Percentiles rank a stretch among this genome's conserved stretches.
Conservation (phyloP, 2,329 filamentous ascomycete species). For the Ploettnerulaceae sp. region DNA sequence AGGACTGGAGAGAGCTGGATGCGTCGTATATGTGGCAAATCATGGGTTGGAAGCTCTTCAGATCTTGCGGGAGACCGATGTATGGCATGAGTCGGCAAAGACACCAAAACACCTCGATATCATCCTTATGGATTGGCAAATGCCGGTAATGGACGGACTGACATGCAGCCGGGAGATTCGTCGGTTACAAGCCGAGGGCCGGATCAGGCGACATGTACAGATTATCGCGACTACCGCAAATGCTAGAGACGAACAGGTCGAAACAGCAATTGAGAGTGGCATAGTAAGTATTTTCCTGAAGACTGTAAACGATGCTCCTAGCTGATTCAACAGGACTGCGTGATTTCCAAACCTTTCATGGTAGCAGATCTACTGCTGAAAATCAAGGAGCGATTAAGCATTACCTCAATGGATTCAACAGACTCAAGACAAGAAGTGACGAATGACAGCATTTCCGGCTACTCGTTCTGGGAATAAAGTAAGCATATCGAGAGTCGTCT, state of each 20-base stretch:
- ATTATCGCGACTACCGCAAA: conserved; percentile 35
- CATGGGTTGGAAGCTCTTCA: conserved; percentile 54
- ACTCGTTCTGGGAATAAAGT: no score
- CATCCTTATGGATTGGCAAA: conserved; percentile 72
- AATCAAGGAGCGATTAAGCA: conserved; percentile 23
- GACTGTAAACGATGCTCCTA: neutral
- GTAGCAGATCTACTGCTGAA: conserved; percentile 18
- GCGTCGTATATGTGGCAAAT: conserved; percentile 45
- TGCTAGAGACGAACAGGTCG: conserved; percentile 29
- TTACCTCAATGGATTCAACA: no score
- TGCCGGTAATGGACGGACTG: conserved; percentile 69
- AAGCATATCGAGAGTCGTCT: no score
- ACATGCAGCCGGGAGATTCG: conserved; percentile 62
- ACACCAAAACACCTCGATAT: conserved; percentile 45
- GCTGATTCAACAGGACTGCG: conserved; percentile 17
- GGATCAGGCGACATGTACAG: conserved; percentile 42
- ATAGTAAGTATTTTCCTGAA: conserved; percentile 10
- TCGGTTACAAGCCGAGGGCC: conserved; percentile 49
- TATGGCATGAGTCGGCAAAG: conserved; percentile 23
- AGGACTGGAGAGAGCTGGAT: conserved; percentile 43
- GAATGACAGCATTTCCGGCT: no score
- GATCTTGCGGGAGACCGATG: conserved; percentile 20
- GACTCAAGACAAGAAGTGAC: no score
- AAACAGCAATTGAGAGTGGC: conserved; percentile 25
- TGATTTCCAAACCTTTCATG: conserved; percentile 27